Conservation (phyloP, 2,329 filamentous ascomycete genomes). For the Venturiaceae sp. region DNA sequence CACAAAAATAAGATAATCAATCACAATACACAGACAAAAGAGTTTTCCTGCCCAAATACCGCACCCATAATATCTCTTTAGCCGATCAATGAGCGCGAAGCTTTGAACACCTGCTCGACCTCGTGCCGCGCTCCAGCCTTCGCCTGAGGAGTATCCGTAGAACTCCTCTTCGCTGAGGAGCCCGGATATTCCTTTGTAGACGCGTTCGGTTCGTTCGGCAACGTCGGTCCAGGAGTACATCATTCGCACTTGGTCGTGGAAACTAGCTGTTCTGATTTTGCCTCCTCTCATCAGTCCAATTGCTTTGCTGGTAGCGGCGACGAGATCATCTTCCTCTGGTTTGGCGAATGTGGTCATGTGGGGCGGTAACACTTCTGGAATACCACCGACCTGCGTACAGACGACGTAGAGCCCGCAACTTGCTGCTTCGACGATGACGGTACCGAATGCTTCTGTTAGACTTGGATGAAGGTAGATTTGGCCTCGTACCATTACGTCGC, state of each 20-base stretch:
- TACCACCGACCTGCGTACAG: constrained; percentile 90
- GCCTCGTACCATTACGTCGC: constrained; percentile 93
- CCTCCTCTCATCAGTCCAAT: constrained; percentile 80
- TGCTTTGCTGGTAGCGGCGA: constrained; percentile 78
- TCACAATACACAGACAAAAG: constrained; percentile 87
- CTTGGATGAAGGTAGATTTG: constrained; percentile 96
- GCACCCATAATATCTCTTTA: constrained; percentile 96
- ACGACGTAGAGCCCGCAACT: constrained; percentile 95
- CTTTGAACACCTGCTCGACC: constrained; percentile 64
- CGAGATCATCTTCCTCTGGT: constrained; percentile 91
- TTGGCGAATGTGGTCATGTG: constrained; percentile 98
- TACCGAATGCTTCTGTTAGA: constrained; percentile 93
- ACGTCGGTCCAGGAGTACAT: constrained; percentile 99
- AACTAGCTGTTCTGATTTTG: constrained; percentile 81
- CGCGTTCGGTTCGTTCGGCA: constrained; percentile 82
- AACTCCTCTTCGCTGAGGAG: constrained; percentile 80
- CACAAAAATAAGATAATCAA: constrained; percentile 87
- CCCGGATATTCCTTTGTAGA: constrained; percentile 88
- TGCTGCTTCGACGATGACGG: constrained; percentile 93
- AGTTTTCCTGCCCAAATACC: constrained; percentile 98
- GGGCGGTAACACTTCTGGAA: constrained; percentile 87
- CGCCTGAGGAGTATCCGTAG: constrained; percentile 67
- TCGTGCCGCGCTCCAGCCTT: constrained; percentile 60
- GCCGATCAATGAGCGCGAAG: constrained; percentile 84
- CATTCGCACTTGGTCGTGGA: constrained; percentile 92